Base-by-base conservation (phyloP, 2,329 filamentous ascomycete genomes). In the Celoporthe dispersa region DNA sequence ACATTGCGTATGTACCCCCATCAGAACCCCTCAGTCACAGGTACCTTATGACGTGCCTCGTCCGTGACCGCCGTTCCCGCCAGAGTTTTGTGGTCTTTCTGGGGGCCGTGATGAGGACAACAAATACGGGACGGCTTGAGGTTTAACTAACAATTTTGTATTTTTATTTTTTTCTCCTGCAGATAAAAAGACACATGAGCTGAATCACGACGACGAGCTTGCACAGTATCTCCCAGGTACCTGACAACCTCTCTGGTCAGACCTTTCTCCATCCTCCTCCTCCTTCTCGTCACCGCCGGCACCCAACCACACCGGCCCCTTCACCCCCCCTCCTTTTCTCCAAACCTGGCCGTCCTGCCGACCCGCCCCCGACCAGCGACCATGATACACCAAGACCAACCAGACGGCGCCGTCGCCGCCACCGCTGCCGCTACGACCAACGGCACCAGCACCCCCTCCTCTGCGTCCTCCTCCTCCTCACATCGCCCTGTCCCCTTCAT, bases 401-500 rank as follows among this genome's bases (percentile, higher is more conserved):
- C 60, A 63, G n/a, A 31, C 35, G 33, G 59, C 59, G 16, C 33
- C n/a, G 14, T 9, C 35, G 37, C 28, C 37, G 35, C n/a, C 37
- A 14, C 16, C 22, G 19, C 16, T 11, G 31, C 37, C 11, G 31
- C 60, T 25, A 31, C 78, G 68, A 33, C 39, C 76, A 74, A 83
- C 71, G 80, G 80, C 73, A 70, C 72, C 84, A 72, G 87, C 64
- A 61, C 65, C 53, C 1, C n/a, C 2, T 31, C 51, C 53, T 31
- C 64, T 22, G n/a, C 44, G 2, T 8, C 44, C 53, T 61, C 65
- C 25, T 12, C n/a, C 9, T 28, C 48, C 51, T 39, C 64, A 16
- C 67, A 70, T 35, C 64, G 57, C 33, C 64, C 67, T n/a, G 83
- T 90, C 70, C 87, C 83, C 75, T 86, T 87, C 82, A 92, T 98